Base-by-base conservation (phyloP, 2,329 filamentous ascomycete genomes). In the Sarocladium oryzae region DNA sequence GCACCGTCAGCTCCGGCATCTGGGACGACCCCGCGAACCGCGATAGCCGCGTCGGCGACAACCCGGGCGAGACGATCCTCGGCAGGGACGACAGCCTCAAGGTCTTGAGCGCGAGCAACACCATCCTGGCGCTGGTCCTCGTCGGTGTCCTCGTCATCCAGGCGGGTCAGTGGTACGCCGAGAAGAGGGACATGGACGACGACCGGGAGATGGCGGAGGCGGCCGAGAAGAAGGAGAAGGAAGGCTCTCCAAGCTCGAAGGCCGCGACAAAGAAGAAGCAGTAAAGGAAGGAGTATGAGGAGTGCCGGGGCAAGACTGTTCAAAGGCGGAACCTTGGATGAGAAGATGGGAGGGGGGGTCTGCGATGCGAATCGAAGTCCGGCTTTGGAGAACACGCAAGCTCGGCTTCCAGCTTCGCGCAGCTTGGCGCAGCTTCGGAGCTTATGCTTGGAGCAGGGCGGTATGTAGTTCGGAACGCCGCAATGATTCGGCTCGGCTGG, bases 81-180 rank as follows among this genome's bases (percentile, higher is more conserved):
- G 86, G 86, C 2, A 75, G 91, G 23, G 90, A 96, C 71, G 93
- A 99, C 67, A 92, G 84, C 62, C 72, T 99, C 60, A 87, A 89
- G 73, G 92, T 99, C 15, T 75, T 97, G 61, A 84, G 90, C 28
- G 93, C 93, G 7, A 96, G 89, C 68, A 96, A 99, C 70, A 97
- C 93, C 2, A 99, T 99, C 65, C 71, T 97, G 52, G 93, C 92
- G 32, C 78, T 99, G 40, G 89, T 99, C 26, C 72, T 99, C 50
- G 85, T 97, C 2, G 93, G 93, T 4, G 88, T 99, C 9, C 67
- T 99, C 57, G 88, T 96, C 30, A 72, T 99, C 63, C 93, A 99
- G 80, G 89, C 89, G 18, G 93, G 93, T 10, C 89, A 97, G 78
- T 97, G 92, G 93, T 99, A 99, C 72, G 93, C 93, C 23, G 91